Evolutionary conservation across 2,329 filamentous ascomycete species (phyloP), one percentile per base, ranked within the genome.

Genomic region (Diaporthe ampelina): DNA sequence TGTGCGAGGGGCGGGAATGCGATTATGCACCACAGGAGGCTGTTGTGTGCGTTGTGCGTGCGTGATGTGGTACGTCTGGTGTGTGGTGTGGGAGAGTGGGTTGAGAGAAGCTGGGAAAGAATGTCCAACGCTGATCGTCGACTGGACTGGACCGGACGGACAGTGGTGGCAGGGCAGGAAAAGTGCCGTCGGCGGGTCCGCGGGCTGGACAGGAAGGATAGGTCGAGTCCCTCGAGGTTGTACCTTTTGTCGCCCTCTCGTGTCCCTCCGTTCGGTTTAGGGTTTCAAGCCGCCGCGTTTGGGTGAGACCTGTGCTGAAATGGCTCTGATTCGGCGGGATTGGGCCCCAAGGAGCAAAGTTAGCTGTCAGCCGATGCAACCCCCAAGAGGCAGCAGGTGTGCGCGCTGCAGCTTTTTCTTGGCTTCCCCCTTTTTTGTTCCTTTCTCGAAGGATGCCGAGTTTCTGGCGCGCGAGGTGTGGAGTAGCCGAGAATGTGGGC

Each of bases 261-360:
- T 63, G 70, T 70, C 32, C 61, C 37, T 69, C 59, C 70, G 61
- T 70, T 69, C 63, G 67, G 67, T 50, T 68, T 58, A 52, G 67
- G 71, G 58, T 75, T 75, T 72, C 72, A 76, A 69, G 61, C 54
- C 56, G 65, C 70, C 63, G 61, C 74, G 72, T 58, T 68, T 54
- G 74, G 72, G 72, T 76, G 74, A 76, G 72, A 76, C 74, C 52
- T 48, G 61, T 69, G 74, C 56, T 69, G 61, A 61, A 69, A 54
- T 29, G 67, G 67, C 32, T 73, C 24, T 75, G 74, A 72, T 74
- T 75, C 72, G 74, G 72, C 74, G 54, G 61, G 63, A 68, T 54
- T 54, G 29, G 63, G 63, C 45, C 63, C 48, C 63, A 37, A 52
- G 26, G 37, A 70, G 71, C 73, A 73, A 54, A 68, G 70, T 75